phyloP scores from a whole-genome alignment of 805 yeast species.

The Candida silvicultrix region DNA sequence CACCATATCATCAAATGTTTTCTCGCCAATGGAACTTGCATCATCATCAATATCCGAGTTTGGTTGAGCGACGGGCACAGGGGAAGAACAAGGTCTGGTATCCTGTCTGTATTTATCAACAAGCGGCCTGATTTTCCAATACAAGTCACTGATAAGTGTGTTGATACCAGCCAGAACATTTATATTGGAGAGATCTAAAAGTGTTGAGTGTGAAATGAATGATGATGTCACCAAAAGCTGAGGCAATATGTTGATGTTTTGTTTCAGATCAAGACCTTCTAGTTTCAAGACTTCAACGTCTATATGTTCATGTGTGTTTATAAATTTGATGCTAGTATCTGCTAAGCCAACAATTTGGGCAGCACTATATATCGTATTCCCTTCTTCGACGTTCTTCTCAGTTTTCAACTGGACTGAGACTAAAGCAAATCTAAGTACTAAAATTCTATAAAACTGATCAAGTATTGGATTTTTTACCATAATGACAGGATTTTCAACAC shows the following conservation, averaged over 20 bases:
- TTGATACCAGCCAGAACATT: conserved; percentile 25
- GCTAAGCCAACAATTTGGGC: conserved; percentile 10
- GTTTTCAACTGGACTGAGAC: conserved; percentile 12
- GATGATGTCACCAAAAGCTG: not conserved
- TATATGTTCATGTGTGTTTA: conserved; percentile 9
- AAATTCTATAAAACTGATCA: conserved; percentile 23
- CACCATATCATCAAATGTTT: conserved; percentile 12
- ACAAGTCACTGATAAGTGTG: conserved; percentile 13
- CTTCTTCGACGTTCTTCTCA: conserved; percentile 17
- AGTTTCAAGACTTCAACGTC: conserved; percentile 4
- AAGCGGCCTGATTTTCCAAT: conserved; percentile 5
- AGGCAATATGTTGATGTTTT: conserved; percentile 12
- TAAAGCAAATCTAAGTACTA: conserved; percentile 23
- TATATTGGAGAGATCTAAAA: conserved; percentile 23
- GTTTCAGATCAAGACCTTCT: conserved; percentile 12
- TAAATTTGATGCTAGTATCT: conserved; percentile 9
- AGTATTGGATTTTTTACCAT: conserved; percentile 26
- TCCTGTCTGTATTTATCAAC: conserved; percentile 7
- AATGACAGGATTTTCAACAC: conserved; percentile 32
- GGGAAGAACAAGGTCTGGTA: conserved; percentile 1
- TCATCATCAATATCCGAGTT: not conserved
- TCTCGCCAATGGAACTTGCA: not conserved
- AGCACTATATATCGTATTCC: conserved; percentile 14
- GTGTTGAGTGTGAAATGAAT: conserved; percentile 7
- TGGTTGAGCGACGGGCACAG: not conserved